Conservation (phyloP, 169 alveolate species). For the Eimeria tenella region DNA sequence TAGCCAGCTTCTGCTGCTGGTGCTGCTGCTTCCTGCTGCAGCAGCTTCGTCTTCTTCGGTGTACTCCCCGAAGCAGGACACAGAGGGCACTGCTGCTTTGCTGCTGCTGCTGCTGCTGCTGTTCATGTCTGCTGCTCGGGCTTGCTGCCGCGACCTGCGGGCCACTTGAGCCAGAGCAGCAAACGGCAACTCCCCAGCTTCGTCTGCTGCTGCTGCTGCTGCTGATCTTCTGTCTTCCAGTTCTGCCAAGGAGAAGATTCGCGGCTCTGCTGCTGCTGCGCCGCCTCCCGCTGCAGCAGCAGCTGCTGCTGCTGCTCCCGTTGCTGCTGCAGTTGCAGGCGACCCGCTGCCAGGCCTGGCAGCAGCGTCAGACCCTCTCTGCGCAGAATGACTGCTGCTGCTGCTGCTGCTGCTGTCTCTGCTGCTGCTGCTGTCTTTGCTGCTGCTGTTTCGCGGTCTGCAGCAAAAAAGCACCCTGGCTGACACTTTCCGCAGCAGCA, state of each 20-base stretch:
- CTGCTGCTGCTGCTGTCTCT: conserved; percentile 27
- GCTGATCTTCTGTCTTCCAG: not conserved
- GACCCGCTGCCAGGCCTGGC: not conserved
- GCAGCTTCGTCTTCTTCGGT: not conserved
- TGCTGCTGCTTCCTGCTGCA: not conserved
- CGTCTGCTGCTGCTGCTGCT: conserved; percentile 6
- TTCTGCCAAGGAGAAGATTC: not conserved
- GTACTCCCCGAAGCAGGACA: conserved; percentile 29
- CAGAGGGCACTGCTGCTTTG: not conserved
- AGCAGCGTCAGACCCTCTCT: not conserved
- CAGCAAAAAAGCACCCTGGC: not conserved
- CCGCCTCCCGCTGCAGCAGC: not conserved
- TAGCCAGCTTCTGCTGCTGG: conserved; percentile 34
- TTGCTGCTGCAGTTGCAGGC: too few species aligned
- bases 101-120: conserved; percentile 18
- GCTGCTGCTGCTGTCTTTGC: not conserved
- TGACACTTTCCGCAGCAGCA: not conserved
- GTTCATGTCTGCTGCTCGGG: conserved; percentile 2
- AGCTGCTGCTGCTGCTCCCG: not conserved
- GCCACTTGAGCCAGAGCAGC: conserved; percentile 29
- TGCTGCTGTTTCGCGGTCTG: conserved; percentile 31
- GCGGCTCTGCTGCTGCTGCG: not conserved
- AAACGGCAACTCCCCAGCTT: conserved; percentile 1
- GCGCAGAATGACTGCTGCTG: conserved; percentile 12
- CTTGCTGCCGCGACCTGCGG: conserved; percentile 18